Base-by-base conservation (phyloP, 2,329 filamentous ascomycete genomes). In the Scytalidium sp. region DNA sequence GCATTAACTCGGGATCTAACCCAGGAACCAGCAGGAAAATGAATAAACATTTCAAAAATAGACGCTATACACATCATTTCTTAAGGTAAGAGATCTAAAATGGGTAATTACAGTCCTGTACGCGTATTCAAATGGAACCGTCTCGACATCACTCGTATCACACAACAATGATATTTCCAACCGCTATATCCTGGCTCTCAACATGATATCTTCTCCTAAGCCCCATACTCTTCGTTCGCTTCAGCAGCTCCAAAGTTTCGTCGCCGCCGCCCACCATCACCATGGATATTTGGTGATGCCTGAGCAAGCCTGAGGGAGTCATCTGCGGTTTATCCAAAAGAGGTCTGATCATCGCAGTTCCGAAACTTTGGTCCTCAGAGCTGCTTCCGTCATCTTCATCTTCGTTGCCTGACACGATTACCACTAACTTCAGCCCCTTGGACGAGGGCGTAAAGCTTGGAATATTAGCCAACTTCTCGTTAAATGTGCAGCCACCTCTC, bases 401-500 rank as follows among this genome's bases (percentile, higher is more conserved):
- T 3, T 55, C 45, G 17, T 81, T 78, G 3, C 83, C 79, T 47
- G 80, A 81, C 3, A 97, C 81, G 0, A 97, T 71, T 41, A 97
- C 73, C 22, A 97, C 90, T 3, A 97, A 78, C 66, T 96, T 88
- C 17, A 97, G 73, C 1, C 84, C 76, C 3, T 68, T 65, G 1
- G 74, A 66, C 0, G 76, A 74, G 0, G 88, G 84, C 1, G 83
- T 76, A 64, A 85, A 93, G 9, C 82, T 80, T 1, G 93, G 91
- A n/a, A 97, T 91, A 56, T 90, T 92, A 46, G 79, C 76, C 1
- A 97, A 72, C 67, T 99, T 99, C 22, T 86, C 72, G 29, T 81
- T 85, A 67, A 97, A 97, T 20, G 80, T 87, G 71, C 94, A 99
- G 1, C 83, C 84, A 36, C 94, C 93, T 5, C 94, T 84, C 22